phyloP scores from a whole-genome alignment of 345 rosid species.

The Gossypium rotundifolium region DNA sequence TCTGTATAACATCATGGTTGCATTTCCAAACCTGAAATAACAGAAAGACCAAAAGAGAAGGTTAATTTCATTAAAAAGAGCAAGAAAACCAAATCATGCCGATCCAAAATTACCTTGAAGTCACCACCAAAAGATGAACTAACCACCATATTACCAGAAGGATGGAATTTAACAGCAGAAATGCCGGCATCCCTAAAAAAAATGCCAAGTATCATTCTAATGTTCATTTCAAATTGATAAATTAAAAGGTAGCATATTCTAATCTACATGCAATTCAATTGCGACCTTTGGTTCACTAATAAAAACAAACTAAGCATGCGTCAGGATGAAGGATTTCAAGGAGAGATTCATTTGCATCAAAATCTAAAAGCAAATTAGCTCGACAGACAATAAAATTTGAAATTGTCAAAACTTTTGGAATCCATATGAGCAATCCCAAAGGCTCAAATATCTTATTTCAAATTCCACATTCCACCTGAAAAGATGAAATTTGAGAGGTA shows the following conservation, averaged over 20 bases:
- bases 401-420: background rate
- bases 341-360: background rate
- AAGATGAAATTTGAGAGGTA: background rate
- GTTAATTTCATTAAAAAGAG: background rate
- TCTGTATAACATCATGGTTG: constrained; percentile 36
- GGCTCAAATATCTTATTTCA: background rate
- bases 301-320: background rate
- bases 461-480: background rate
- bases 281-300: background rate
- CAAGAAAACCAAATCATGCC: constrained; percentile 1
- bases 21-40: constrained; percentile 65
- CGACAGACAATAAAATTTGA: background rate
- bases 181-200: constrained; percentile 65
- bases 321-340: background rate
- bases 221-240: background rate
- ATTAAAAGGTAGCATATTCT: background rate
- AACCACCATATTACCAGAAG: constrained; percentile 62
- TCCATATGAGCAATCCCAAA: background rate
- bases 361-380: background rate
- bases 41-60: background rate
- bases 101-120: constrained; percentile 63
- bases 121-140: constrained; percentile 84
- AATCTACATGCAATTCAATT: background rate
- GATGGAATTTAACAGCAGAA: constrained; percentile 78
- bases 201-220: background rate